A percentile compares a stretch with the other conserved stretches of the same genome.
These are phyloP conservation scores for Eucalyptus cloeziana DNA, from an alignment of 345 rosid genomes.

Conservation along the genomic window DNA sequence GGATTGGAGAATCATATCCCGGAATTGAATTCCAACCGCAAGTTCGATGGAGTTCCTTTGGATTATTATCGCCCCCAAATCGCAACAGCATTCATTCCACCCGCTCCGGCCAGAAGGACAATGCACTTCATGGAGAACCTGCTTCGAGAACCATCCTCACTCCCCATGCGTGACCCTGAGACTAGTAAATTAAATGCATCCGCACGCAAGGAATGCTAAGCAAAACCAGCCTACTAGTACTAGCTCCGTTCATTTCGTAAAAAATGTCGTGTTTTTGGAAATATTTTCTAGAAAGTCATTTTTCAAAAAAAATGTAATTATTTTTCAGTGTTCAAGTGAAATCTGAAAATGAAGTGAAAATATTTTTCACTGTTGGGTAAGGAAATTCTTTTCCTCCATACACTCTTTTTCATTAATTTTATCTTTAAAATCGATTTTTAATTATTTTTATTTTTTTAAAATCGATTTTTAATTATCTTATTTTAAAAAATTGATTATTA, in stretches of 20 bases:
- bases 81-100: not conserved
- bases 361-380: no score
- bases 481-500: no score
- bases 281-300: no score
- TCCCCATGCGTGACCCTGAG: not conserved
- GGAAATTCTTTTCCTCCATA: no score
- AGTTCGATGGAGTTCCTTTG: not conserved
- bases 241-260: fast-evolving
- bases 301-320: no score
- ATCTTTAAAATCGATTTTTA: no score
- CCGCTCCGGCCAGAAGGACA: not conserved
- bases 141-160: not conserved
- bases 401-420: no score
- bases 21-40: not conserved
- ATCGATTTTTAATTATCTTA: no score
- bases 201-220: not conserved
- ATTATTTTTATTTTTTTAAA: no score
- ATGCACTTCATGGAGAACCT: not conserved
- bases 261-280: no score
- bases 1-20: not conserved
- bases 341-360: no score
- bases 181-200: not conserved
- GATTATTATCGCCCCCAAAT: not conserved
- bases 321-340: no score
- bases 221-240: not conserved